Conservation (phyloP, 2,329 filamentous ascomycete genomes). For the Huntiella abstrusa region DNA sequence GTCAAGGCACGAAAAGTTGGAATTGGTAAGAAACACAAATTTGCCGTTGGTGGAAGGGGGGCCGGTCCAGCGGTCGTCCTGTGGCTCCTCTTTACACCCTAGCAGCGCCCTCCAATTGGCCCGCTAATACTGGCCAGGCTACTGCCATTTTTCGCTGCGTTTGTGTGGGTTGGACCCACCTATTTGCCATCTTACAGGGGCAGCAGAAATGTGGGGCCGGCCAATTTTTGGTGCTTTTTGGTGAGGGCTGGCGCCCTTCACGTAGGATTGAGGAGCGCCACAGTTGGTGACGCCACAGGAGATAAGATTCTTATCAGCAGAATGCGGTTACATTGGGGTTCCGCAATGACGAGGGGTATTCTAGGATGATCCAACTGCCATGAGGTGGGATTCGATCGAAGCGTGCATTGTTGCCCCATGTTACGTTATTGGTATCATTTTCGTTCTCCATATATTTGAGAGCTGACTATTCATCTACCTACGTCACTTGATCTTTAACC, state of each 20-base stretch:
- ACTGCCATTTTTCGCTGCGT: slow-evolving; percentile 10
- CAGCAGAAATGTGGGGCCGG: slow-evolving; percentile 3
- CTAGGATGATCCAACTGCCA: neutral
- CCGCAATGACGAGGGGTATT: slow-evolving; percentile 7
- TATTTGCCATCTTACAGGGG: slow-evolving; percentile 2
- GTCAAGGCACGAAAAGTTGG: slow-evolving; percentile 12
- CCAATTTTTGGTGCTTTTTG: slow-evolving; percentile 1
- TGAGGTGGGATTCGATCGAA: neutral
- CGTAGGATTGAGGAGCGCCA: slow-evolving; percentile 2
- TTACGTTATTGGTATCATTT: neutral
- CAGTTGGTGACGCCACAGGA: slow-evolving; percentile 4
- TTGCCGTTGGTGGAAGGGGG: slow-evolving; percentile 4
- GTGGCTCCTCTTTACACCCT: slow-evolving; percentile 10
- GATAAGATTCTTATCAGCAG: neutral
- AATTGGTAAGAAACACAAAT: slow-evolving; percentile 11
- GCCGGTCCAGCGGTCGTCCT: neutral
- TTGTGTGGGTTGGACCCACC: slow-evolving; percentile 11
- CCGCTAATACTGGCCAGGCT: slow-evolving; percentile 3
- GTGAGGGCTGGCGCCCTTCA: slow-evolving; percentile 10
- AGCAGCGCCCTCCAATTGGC: slow-evolving; percentile 8
- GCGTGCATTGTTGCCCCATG: slow-evolving; percentile 4
- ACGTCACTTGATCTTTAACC: neutral
- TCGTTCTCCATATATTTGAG: neutral
- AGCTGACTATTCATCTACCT: neutral
- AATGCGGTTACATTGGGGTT: slow-evolving; percentile 7